Evolutionary conservation across 2,329 filamentous ascomycete genomes (phyloP).

Genomic region (Fusarium brachygibbosum): DNA sequence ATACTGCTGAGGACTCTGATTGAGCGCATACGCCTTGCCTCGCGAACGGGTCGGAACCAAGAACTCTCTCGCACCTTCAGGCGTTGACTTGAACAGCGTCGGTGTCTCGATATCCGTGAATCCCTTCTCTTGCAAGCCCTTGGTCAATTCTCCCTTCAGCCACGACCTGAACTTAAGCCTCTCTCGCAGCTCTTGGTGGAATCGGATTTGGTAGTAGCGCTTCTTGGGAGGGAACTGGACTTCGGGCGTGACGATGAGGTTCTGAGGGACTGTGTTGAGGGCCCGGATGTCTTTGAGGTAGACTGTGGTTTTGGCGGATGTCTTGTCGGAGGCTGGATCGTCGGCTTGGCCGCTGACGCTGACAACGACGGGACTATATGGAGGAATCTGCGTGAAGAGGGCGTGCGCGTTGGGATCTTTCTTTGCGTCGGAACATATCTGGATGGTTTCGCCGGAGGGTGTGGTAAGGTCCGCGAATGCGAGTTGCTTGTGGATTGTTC

Average conservation of each 20-base stretch:
- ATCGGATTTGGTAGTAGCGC: conserved; percentile 88
- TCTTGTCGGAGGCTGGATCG: conserved; percentile 41
- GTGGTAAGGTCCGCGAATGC: conserved; percentile 74
- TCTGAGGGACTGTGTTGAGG: conserved; percentile 60
- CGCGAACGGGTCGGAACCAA: conserved; percentile 85
- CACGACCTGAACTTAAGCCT: conserved; percentile 79
- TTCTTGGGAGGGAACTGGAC: conserved; percentile 80
- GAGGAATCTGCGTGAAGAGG: conserved; percentile 61
- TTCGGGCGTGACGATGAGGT: conserved; percentile 81
- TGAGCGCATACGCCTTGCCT: conserved; percentile 87
- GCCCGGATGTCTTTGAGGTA: conserved; percentile 70
- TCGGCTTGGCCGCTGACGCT: conserved; percentile 55
- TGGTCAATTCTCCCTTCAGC: conserved; percentile 66
- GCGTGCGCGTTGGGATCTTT: conserved; percentile 56
- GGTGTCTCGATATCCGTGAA: conserved; percentile 92
- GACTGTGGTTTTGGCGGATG: conserved; percentile 64
- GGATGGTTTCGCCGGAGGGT: conserved; percentile 57
- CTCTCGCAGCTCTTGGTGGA: conserved; percentile 74
- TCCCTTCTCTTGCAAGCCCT: conserved; percentile 66
- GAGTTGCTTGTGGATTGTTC: conserved; percentile 76
- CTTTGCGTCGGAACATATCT: conserved; percentile 60
- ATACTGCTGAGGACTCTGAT: conserved; percentile 97
- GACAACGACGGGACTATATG: conserved; percentile 67
- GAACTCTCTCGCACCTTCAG: conserved; percentile 95
- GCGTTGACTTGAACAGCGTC: conserved; percentile 95